Evolutionary conservation across 1,139 yeast species (phyloP), one percentile per base, ranked within the genome.

Genomic region (Geotrichum fermentans): DNA sequence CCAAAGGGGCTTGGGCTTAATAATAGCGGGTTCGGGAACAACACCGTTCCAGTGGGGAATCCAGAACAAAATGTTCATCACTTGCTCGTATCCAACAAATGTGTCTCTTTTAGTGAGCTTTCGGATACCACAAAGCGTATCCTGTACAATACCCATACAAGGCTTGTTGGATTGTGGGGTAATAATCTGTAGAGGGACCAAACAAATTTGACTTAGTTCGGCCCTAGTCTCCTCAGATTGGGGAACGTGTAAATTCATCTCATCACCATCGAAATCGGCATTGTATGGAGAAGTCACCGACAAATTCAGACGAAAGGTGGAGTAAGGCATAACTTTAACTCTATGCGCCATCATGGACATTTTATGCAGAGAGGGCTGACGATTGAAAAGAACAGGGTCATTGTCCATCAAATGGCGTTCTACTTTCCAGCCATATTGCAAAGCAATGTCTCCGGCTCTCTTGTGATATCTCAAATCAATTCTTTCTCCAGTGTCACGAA

Each of bases 311-410:
- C 99, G 82, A 74, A 94, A 94, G 0, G 99, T 92, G 3, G 97
- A 90, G 66, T 90, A 94, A 13, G 99, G 99, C 96, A 94, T 90
- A 46, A 92, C 98, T 66, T 87, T 89, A 36, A 92, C 98, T 72
- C 97, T 80, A 67, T 94, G 99, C n/a, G 97, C 96, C 98, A 94
- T 94, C 98, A 94, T 94, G 54, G 97, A 89, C 97, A 94, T 92
- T 71, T 94, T 94, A 73, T 94, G 99, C 70, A 94, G 76, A 32
- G 98, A 92, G 47, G 99, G 98, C 73, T 94, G 99, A 77, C 99
- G 96, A 68, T 92, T 92, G 75, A 92, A 92, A 62, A 92, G 78
- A 30, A 92, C 98, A 2, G 98, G 97, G 66, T 92, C 99, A 62
- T 90, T 80, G 67, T 92, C 98, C 85, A 89, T 87, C 62, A 92